These are phyloP conservation scores for Crassisporium funariophilum DNA, from an alignment of 768 basidiomycete genomes.

Conservation along the genomic window DNA sequence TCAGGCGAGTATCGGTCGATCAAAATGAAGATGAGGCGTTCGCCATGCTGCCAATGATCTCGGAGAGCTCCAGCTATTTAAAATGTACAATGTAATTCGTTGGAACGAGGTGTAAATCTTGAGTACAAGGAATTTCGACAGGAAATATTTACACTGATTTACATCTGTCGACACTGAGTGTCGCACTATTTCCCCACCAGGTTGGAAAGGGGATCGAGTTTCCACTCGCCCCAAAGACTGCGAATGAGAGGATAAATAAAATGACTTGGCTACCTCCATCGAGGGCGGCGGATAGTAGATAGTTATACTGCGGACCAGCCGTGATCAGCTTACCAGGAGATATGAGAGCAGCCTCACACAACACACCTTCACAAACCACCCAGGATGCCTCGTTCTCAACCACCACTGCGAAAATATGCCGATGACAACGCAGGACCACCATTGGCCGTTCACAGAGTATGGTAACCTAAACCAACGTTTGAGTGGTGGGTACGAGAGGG, in stretches of 20 bases:
- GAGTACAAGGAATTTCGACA: neutral
- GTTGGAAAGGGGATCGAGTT: conserved; percentile 47
- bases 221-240: conserved; percentile 63
- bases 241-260: conserved; percentile 62
- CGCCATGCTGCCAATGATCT: too few relatives aligned
- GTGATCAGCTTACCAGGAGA: conserved; percentile 27
- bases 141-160: conserved; percentile 28
- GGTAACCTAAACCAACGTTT: conserved; percentile 32
- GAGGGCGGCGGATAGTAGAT: conserved; percentile 62
- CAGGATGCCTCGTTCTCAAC: conserved; percentile 54
- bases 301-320: conserved; percentile 47
- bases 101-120: conserved; percentile 1
- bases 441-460: conserved; percentile 56
- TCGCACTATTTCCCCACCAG: conserved; percentile 49
- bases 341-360: neutral
- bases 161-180: conserved; percentile 40
- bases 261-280: conserved; percentile 67
- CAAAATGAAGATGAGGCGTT: too few relatives aligned
- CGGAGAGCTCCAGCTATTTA: neutral
- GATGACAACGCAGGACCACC: conserved; percentile 56
- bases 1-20: too few relatives aligned
- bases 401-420: conserved; percentile 62
- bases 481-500: neutral
- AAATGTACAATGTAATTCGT: neutral
- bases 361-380: conserved; percentile 58